Conservation (phyloP, 441 rosid genomes). For the Erysimum cheiri region DNA sequence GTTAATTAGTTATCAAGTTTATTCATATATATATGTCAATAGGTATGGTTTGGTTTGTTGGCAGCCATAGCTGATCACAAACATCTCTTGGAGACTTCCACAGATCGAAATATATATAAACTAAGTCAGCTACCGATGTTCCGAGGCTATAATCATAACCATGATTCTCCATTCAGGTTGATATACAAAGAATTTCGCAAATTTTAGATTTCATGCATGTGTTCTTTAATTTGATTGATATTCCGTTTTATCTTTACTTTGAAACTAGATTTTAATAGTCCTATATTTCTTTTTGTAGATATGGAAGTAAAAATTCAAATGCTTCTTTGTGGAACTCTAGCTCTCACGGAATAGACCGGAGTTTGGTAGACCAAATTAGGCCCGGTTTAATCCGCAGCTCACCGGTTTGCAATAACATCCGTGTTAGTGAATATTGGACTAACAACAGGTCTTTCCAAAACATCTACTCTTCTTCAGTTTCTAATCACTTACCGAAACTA, state of each 20-base stretch:
- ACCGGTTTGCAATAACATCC: conserved; percentile 48
- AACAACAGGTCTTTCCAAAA: conserved; percentile 38
- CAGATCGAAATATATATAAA: conserved; percentile 71
- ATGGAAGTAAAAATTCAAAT: conserved; percentile 48
- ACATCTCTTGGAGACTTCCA: conserved; percentile 59
- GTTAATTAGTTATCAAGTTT: neutral
- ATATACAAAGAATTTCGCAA: neutral
- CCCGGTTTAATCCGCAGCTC: conserved; percentile 48
- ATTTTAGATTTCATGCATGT: conserved; percentile 1
- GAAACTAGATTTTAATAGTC: conserved; percentile 4
- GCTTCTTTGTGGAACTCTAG: conserved; percentile 55
- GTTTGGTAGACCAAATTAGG: conserved; percentile 48
- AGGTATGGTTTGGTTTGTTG: conserved; percentile 29
- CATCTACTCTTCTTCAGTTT: conserved; percentile 33
- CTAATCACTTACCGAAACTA: conserved; percentile 37
- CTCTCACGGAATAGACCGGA: conserved; percentile 52
- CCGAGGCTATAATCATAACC: conserved; percentile 54
- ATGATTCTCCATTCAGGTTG: conserved; percentile 57
- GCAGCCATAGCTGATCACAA: conserved; percentile 66
- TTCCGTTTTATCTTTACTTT: neutral
- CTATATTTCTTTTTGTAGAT: conserved; percentile 43
- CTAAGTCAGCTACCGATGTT: conserved; percentile 83
- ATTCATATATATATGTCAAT: neutral
- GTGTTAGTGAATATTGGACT: conserved; percentile 39
- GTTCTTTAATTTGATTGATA: neutral